Conservation (phyloP, 140 eudicot genomes). For the Flaveria floridana region DNA sequence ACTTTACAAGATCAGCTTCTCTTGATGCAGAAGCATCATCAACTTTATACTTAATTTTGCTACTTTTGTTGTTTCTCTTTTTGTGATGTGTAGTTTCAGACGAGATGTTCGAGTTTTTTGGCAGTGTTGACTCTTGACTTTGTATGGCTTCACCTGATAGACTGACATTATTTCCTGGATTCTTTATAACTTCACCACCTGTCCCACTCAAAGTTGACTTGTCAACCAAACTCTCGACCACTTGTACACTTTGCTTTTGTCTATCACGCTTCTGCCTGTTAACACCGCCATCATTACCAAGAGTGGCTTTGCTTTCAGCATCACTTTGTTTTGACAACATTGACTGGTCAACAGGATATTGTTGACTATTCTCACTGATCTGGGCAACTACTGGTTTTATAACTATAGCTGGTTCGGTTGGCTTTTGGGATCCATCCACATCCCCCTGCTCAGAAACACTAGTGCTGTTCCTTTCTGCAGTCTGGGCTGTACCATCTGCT, state of each 20-base stretch:
- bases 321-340: constrained; percentile 36
- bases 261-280: constrained; percentile 54
- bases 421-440: constrained; percentile 31
- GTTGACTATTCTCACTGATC: constrained; percentile 27
- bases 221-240: constrained; percentile 39
- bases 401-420: constrained; percentile 33
- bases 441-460: constrained; percentile 29
- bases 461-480: constrained; percentile 37
- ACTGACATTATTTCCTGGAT: constrained; percentile 21
- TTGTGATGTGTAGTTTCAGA: constrained; percentile 43
- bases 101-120: constrained; percentile 23
- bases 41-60: constrained; percentile 58
- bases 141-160: constrained; percentile 35
- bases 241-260: constrained; percentile 50
- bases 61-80: constrained; percentile 53
- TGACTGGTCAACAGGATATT: constrained; percentile 35
- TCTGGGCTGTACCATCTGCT: constrained; percentile 44
- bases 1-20: constrained; percentile 36
- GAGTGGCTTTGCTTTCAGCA: constrained; percentile 36
- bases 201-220: constrained; percentile 31
- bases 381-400: constrained; percentile 34
- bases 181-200: constrained; percentile 25
- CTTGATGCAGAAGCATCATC: constrained; percentile 42
- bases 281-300: constrained; percentile 40
- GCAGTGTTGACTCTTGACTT: constrained; percentile 24